Conservation (phyloP, 257 asterid species). For the Solanum stenotomum region DNA sequence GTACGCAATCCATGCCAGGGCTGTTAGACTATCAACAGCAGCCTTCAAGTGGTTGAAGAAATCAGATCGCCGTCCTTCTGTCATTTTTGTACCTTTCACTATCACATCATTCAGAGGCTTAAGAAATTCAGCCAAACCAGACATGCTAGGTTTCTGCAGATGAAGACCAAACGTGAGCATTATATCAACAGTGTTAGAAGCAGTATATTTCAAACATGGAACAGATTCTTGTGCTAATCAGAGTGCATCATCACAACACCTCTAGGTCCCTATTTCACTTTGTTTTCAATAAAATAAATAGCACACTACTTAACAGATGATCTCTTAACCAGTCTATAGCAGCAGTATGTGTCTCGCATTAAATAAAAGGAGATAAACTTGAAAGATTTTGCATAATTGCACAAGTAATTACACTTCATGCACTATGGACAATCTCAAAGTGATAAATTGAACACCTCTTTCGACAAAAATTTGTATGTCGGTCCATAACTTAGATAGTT, state of each 20-base stretch:
- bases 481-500: not conserved
- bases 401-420: not conserved
- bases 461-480: not conserved
- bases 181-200: not conserved
- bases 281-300: not conserved
- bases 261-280: not conserved
- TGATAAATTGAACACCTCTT: not conserved
- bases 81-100: conserved; percentile 52
- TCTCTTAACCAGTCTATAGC: not conserved
- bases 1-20: conserved; percentile 90
- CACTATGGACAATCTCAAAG: not conserved
- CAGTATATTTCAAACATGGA: not conserved
- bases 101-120: conserved; percentile 83
- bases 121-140: conserved; percentile 71
- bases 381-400: not conserved
- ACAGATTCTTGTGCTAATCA: not conserved
- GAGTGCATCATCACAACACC: not conserved
- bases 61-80: conserved; percentile 80
- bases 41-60: conserved; percentile 84
- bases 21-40: conserved; percentile 78
- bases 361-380: not conserved
- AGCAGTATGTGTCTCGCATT: not conserved
- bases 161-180: not conserved
- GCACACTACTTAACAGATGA: not conserved
- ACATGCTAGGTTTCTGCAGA: conserved; percentile 83